These are phyloP conservation scores for Cardamine occulta DNA, from an alignment of 345 rosid species.

Conservation along the genomic window DNA sequence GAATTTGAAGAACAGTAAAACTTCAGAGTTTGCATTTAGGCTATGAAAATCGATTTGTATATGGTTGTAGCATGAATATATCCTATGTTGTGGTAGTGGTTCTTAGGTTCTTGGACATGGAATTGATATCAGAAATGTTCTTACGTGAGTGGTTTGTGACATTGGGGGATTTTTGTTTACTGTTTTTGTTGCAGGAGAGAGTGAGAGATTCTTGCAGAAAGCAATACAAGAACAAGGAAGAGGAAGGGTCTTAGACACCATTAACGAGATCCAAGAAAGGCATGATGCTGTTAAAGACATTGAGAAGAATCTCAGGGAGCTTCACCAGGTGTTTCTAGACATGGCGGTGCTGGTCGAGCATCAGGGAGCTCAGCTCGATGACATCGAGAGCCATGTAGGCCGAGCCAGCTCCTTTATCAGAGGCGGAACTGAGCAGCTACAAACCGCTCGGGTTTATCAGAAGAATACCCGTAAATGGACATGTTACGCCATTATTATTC, in stretches of 20 bases:
- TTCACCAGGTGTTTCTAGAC: constrained; percentile 90
- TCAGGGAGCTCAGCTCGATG: constrained; percentile 79
- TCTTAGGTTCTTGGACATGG: constrained; percentile 14
- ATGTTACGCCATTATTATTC: constrained; percentile 60
- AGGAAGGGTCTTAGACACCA: constrained; percentile 73
- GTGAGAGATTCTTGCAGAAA: constrained; percentile 83
- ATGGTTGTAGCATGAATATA: not conserved
- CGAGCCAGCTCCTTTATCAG: constrained; percentile 74
- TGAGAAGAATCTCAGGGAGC: constrained; percentile 76
- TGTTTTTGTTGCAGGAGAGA: constrained; percentile 63
- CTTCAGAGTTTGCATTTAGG: not conserved
- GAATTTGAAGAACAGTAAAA: not conserved
- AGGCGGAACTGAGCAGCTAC: constrained; percentile 60
- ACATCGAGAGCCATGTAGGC: constrained; percentile 77
- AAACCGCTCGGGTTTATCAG: constrained; percentile 69
- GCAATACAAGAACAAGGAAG: constrained; percentile 96
- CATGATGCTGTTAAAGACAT: constrained; percentile 85
- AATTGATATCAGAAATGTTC: constrained; percentile 4
- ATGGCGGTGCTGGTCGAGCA: constrained; percentile 82
- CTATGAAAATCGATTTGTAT: not conserved
- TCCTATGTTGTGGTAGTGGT: not conserved
- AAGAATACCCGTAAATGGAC: constrained; percentile 83
- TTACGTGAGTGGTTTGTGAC: constrained; percentile 22
- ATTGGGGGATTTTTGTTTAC: not conserved
- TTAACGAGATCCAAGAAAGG: constrained; percentile 84